phyloP scores from a whole-genome alignment of 139 green algal genomes.

The Chloropicon primus region DNA sequence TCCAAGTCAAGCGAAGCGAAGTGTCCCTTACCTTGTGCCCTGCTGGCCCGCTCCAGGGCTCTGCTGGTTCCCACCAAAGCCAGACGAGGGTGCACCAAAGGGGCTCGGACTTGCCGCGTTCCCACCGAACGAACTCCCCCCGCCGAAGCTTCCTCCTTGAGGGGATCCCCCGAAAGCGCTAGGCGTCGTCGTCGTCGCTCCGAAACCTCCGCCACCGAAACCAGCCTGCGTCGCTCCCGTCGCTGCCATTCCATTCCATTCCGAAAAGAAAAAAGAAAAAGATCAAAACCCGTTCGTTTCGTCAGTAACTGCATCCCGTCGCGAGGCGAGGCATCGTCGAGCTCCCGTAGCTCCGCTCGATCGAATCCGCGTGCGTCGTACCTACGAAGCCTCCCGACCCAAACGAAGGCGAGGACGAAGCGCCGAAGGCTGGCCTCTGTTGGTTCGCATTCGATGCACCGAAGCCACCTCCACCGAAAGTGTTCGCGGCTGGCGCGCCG shows the following conservation, averaged over 20 bases:
- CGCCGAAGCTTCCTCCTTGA: background rate
- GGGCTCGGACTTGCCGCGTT: background rate
- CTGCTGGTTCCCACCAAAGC: background rate
- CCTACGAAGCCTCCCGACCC: background rate
- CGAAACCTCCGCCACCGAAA: too few relatives aligned
- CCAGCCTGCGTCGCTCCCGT: background rate
- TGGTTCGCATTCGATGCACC: background rate
- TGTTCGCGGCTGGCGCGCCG: background rate
- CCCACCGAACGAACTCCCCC: background rate
- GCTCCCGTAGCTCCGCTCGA: too few relatives aligned
- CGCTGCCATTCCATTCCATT: too few relatives aligned
- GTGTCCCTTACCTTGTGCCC: background rate
- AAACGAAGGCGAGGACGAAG: background rate
- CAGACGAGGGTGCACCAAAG: background rate
- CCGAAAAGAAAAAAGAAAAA: too few relatives aligned
- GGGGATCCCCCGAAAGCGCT: background rate
- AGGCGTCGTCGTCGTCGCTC: too few relatives aligned
- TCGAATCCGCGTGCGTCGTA: too few relatives aligned
- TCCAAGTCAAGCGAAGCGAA: too few relatives aligned
- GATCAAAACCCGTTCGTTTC: too few relatives aligned
- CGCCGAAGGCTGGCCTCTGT: background rate
- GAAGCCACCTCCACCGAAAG: background rate
- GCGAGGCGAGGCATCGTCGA: too few relatives aligned
- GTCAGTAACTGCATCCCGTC: too few relatives aligned
- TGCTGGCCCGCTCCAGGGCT: background rate